Evolutionary conservation across 129 eudicot species (phyloP), one percentile per base, ranked within the genome.

Genomic region (Chrysanthemum makinoi): DNA sequence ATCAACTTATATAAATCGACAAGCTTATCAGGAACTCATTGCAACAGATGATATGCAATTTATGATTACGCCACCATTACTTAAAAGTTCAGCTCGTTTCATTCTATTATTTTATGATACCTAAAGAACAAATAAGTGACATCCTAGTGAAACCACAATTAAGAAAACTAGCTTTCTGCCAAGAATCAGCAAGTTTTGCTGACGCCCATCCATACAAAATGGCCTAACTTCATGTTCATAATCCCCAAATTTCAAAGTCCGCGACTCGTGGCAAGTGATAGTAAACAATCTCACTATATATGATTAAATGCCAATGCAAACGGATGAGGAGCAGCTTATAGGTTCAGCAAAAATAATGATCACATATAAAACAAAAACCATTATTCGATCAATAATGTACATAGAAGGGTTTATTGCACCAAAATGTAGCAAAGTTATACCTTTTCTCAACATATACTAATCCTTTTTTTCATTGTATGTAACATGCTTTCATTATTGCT

Each of bases 251-350:
- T 39, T 39, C 7, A 39, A 39, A 5, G 6, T 39, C 44, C 44
- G 44, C 44, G 44, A 39, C 44, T 39, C 44, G 10, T 6, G 44
- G 44, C 44, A 39, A 5, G 44, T 39, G 6, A 39, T 6, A 39
- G 44, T 39, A 39, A 8, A 39, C 10, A 39, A 39, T 39, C 44
- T 15, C 43, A 65, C 46, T 33, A 43, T 26, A 7, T 43, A 55
- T 66, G 28, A 75, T 75, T 56, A 43, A 33, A 75, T 52, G 22
- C 26, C 11, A 75, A 75, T 75, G 66, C 65, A 43, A 28, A 55
- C 15, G 20, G 30, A 54, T 20, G 16, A 65, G 15, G 6, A 53
- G 22, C 18, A n/a, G 33, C 7, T 49, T 49, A 24, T 6, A 17
- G 8, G 18, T 72, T 48, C 60, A 49, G 12, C 33, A n/a, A 61